These are phyloP conservation scores for Magnaporthiopsis incrustans DNA, from an alignment of 2,329 filamentous ascomycete species.

Conservation along the genomic window DNA sequence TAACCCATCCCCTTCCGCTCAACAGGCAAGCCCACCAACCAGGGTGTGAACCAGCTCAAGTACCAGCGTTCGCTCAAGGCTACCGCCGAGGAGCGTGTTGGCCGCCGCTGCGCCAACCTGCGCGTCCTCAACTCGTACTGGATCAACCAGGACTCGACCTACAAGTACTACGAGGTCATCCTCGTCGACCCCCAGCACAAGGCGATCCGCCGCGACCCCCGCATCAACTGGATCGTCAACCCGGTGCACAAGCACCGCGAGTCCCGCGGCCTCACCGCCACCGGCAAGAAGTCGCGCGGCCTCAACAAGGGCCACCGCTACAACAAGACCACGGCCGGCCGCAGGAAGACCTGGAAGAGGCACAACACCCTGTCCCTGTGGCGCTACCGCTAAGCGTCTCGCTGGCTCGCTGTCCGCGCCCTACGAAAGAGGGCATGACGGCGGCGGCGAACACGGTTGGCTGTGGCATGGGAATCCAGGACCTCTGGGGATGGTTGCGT, in stretches of 20 bases:
- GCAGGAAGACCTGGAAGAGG: conserved; percentile 99
- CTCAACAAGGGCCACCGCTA: conserved; percentile 98
- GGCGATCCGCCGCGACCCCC: conserved; percentile 96
- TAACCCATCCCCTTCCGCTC: conserved; percentile 8
- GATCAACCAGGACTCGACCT: conserved; percentile 99
- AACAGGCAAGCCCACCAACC: conserved; percentile 99
- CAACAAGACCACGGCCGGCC: conserved; percentile 96
- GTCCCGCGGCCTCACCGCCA: conserved; percentile 91
- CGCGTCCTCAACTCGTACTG: conserved; percentile 99
- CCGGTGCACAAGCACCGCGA: conserved; percentile 99
- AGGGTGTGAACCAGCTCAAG: conserved; percentile 99
- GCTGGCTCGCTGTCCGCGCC: neutral
- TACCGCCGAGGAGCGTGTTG: conserved; percentile 99
- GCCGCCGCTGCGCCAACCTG: conserved; percentile 96
- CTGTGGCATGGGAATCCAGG: too few relatives aligned
- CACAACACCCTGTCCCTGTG: conserved; percentile 99
- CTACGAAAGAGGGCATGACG: too few relatives aligned
- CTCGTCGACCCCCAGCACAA: conserved; percentile 99
- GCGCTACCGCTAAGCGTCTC: conserved; percentile 76
- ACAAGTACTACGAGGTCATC: conserved; percentile 99
- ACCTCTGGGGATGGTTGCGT: neutral
- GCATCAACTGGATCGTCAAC: conserved; percentile 99
- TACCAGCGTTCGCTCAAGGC: conserved; percentile 98
- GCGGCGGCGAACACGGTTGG: too few relatives aligned
- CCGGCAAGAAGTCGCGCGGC: conserved; percentile 99